phyloP scores from a whole-genome alignment of 2,329 filamentous ascomycete genomes.

The Colletotrichum theobromicola region DNA sequence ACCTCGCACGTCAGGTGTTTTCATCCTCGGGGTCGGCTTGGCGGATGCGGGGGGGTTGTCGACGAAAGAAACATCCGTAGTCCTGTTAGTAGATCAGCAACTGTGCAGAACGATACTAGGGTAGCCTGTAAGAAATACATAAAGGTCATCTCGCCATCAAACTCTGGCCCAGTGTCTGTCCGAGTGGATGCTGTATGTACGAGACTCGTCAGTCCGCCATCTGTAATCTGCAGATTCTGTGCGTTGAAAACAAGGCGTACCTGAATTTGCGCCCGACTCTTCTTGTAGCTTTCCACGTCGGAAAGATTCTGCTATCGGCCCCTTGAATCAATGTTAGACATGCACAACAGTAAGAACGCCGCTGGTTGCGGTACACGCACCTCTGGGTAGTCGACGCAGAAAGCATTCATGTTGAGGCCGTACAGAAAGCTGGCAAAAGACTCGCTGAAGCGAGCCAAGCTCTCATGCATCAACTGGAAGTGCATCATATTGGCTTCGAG shows the following conservation, averaged over 20 bases:
- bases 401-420: conserved; percentile 98
- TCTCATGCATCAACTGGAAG: conserved; percentile 96
- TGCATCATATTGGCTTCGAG: conserved; percentile 98
- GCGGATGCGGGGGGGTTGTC: conserved; percentile 75
- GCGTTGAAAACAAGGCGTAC: neutral
- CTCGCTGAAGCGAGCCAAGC: conserved; percentile 89
- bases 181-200: neutral
- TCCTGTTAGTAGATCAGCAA: conserved; percentile 56
- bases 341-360: neutral
- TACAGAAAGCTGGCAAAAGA: conserved; percentile 96
- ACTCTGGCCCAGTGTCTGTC: conserved; percentile 35
- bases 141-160: conserved; percentile 80
- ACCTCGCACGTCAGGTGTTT: conserved; percentile 40
- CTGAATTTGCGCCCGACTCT: conserved; percentile 32
- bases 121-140: conserved; percentile 54
- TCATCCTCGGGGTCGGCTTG: conserved; percentile 52
- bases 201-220: neutral
- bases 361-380: conserved; percentile 48
- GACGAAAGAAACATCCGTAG: conserved; percentile 89
- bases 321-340: conserved; percentile 50
- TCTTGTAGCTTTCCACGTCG: conserved; percentile 66
- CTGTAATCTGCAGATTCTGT: neutral
- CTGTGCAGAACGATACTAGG: neutral
- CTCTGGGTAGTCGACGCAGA: conserved; percentile 97
- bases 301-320: conserved; percentile 85